Percentiles rank a stretch among this genome's conserved stretches.
These are phyloP conservation scores for Eremochloa ophiuroides DNA, from an alignment of 176 grass and related monocot genomes.

Conservation along the genomic window DNA sequence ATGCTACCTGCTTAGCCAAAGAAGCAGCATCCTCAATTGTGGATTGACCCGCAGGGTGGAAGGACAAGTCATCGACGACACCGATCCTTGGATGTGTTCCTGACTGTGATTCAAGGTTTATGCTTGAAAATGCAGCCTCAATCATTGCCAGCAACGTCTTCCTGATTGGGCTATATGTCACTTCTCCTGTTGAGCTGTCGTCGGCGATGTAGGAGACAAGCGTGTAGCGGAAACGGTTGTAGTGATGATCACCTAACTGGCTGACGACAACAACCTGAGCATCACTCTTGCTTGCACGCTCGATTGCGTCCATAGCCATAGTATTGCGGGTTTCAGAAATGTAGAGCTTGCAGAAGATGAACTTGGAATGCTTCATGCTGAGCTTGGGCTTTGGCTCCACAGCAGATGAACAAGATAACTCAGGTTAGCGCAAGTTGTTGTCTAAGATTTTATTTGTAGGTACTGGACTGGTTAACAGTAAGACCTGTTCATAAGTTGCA, in stretches of 20 bases:
- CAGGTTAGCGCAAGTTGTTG: no score
- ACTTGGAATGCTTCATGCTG: conserved; percentile 15
- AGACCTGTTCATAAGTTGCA: no score
- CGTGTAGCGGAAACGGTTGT: conserved; percentile 72
- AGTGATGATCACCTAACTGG: conserved; percentile 49
- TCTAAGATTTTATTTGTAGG: no score
- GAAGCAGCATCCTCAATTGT: conserved; percentile 51
- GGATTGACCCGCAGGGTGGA: conserved; percentile 55
- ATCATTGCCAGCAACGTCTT: conserved; percentile 48
- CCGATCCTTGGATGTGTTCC: conserved; percentile 70
- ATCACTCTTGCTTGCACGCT: conserved; percentile 25
- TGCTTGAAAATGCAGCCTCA: conserved; percentile 42
- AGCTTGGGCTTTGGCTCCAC: conserved; percentile 10
- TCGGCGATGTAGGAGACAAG: conserved; percentile 50
- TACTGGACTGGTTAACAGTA: no score
- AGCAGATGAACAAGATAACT: not conserved
- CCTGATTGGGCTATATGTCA: conserved; percentile 34
- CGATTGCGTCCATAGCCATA: conserved; percentile 33
- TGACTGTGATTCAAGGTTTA: conserved; percentile 41
- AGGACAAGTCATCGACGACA: conserved; percentile 59
- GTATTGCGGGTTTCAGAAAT: conserved; percentile 63
- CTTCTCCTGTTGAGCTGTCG: conserved; percentile 1
- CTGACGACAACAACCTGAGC: conserved; percentile 47
- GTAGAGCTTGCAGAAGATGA: conserved; percentile 77
- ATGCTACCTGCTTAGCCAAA: conserved; percentile 52